These are phyloP conservation scores for Eruca vesicaria DNA, from an alignment of 441 rosid genomes.

Conservation along the genomic window DNA sequence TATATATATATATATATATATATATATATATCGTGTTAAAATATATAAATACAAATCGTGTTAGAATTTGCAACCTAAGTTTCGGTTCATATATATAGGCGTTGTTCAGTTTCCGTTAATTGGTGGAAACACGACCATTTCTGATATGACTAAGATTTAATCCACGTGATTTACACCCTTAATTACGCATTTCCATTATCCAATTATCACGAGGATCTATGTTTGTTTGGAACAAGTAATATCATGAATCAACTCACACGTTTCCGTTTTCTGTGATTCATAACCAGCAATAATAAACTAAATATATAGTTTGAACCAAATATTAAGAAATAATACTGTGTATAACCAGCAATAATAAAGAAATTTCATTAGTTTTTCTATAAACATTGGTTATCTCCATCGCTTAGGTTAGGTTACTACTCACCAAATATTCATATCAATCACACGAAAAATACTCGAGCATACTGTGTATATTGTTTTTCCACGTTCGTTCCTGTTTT, in stretches of 20 bases:
- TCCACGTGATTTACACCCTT: slow-evolving; percentile 35
- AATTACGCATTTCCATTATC: slow-evolving; percentile 3
- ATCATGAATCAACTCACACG: not conserved
- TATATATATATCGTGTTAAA: too few relatives aligned
- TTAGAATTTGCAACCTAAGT: slow-evolving; percentile 4
- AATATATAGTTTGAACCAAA: too few relatives aligned
- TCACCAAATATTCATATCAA: too few relatives aligned
- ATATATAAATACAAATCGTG: not conserved
- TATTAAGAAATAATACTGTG: too few relatives aligned
- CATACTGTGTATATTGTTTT: not conserved
- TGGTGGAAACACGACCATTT: slow-evolving; percentile 18
- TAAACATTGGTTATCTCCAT: too few relatives aligned
- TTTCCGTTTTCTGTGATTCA: not conserved
- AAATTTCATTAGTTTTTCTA: too few relatives aligned
- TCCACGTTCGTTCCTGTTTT: slow-evolving; percentile 1
- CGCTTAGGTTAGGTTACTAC: too few relatives aligned
- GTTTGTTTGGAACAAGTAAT: not conserved
- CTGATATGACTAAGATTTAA: slow-evolving; percentile 10
- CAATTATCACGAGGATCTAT: not conserved
- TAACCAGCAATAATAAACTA: not conserved
- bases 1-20: too few relatives aligned
- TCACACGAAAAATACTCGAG: not conserved
- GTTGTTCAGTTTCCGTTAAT: slow-evolving; percentile 12
- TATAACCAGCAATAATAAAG: too few relatives aligned
- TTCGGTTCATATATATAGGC: not conserved